phyloP scores from a whole-genome alignment of 148 eudicot species.

The Rhododendron ferrugineum region DNA sequence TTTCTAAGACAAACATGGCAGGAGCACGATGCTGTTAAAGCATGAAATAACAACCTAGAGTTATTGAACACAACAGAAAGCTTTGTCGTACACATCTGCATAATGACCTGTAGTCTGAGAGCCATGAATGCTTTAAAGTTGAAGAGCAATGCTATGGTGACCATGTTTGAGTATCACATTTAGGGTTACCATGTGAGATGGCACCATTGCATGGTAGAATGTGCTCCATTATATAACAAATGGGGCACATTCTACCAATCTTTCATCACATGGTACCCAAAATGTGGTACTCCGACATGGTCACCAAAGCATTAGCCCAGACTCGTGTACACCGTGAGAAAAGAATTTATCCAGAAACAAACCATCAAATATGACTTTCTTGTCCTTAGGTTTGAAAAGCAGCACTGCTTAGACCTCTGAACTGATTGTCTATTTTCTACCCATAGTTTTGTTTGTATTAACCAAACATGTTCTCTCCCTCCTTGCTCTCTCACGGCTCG shows the following conservation, averaged over 20 bases:
- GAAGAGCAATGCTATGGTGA: too few relatives aligned
- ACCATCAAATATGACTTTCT: not conserved
- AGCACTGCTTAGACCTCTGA: not conserved
- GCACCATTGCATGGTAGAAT: too few relatives aligned
- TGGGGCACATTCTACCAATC: too few relatives aligned
- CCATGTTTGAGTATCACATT: too few relatives aligned
- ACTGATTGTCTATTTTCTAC: not conserved
- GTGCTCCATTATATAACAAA: too few relatives aligned
- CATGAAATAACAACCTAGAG: not conserved
- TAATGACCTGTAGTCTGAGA: not conserved
- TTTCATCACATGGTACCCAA: too few relatives aligned
- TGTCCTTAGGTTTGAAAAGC: not conserved
- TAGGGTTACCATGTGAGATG: too few relatives aligned
- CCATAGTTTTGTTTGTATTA: not conserved
- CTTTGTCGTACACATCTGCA: not conserved
- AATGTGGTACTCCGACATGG: too few relatives aligned
- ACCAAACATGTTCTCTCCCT: not conserved
- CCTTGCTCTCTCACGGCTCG: not conserved
- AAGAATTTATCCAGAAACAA: not conserved
- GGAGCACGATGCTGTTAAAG: not conserved
- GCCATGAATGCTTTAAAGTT: not conserved
- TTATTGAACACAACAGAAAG: not conserved
- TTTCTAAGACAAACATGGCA: not conserved
- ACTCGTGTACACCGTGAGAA: too few relatives aligned
- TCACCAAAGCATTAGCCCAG: too few relatives aligned